Evolutionary conservation across 106 monocot species (phyloP).

Genomic region (Dendrobium huoshanense): DNA sequence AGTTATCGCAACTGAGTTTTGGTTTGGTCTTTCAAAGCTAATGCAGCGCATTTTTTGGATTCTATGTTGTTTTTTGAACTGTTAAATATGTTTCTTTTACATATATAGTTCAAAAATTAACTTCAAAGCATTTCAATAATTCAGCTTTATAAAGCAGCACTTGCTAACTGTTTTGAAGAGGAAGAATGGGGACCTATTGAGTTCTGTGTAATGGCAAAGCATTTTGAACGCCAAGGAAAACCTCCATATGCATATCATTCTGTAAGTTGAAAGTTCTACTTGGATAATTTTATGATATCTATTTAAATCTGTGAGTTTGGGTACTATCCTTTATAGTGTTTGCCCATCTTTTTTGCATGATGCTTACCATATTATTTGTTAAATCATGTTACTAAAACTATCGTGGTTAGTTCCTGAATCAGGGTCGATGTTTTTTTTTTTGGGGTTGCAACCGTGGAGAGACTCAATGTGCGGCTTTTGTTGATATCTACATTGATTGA

Average conservation of each 20-base stretch:
- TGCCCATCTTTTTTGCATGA: neutral
- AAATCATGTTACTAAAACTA: neutral
- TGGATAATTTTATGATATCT: neutral
- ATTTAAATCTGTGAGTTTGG: neutral
- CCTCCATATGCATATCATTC: conserved; percentile 92
- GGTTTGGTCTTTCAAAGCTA: neutral
- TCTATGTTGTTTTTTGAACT: neutral
- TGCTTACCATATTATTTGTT: neutral
- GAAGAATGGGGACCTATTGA: conserved; percentile 98
- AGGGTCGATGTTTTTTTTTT: neutral
- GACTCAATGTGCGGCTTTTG: neutral
- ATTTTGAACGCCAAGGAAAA: conserved; percentile 96
- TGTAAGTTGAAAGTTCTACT: conserved; percentile 31
- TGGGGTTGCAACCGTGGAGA: neutral
- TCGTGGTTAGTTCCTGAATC: neutral
- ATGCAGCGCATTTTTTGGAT: neutral
- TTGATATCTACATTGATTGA: too few relatives aligned
- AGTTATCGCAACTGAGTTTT: neutral
- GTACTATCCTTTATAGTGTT: neutral
- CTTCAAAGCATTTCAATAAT: conserved; percentile 2
- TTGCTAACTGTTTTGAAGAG: conserved; percentile 83
- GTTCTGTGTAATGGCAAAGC: conserved; percentile 90
- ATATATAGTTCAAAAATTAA: neutral
- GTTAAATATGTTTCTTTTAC: neutral
- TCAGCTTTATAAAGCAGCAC: conserved; percentile 90